Evolutionary conservation across 1,284 basidiomycete genomes (phyloP), one percentile per base, ranked within the genome.

Genomic region (Naganishia albida): DNA sequence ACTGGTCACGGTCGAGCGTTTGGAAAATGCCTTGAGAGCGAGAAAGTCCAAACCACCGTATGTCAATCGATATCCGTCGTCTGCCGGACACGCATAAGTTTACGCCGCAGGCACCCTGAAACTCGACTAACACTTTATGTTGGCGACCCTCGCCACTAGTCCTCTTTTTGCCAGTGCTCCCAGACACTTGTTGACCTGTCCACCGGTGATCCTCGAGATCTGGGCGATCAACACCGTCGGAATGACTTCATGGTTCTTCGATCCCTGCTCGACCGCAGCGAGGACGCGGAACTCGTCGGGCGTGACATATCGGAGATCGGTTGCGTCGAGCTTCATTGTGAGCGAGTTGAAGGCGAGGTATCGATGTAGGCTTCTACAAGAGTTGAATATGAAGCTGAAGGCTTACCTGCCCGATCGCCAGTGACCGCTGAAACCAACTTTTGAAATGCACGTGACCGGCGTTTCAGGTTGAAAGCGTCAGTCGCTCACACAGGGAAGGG

Each of bases 31-130:
- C 48, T 93, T 86, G 81, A 99, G 89, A 12, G 96, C 93, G 25
- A 99, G 85, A 76, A 88, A 99, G 74, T 99, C 95, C 70, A 97
- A 94, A 2, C 95, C 95, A 51, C 96, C 95, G 75, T 99, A 99
- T 1, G 96, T 99, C 67, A 99, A 78, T 62, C 95, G 86, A 77
- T 96, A 98, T 8, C 95, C 96, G 72, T 99, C 95, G 78, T 99
- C 93, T 96, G 71, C 38, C 52, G 23, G 34, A 34, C 16, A 63
- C 43, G 44, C 43, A 26, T 48, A 10, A 44, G 62, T 69, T 42
- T 44, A 2, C 18, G 40, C 18, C 16, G 30, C 28, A 49, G 20
- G 38, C 52, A 39, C 20, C 20, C 0, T 23, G 26, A 49, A 48
- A 49, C 49, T 18, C 64, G 68, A 44, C 85, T 62, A 68, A 94